Conservation (phyloP, 257 asterid species). For the Capsicum pubescens region DNA sequence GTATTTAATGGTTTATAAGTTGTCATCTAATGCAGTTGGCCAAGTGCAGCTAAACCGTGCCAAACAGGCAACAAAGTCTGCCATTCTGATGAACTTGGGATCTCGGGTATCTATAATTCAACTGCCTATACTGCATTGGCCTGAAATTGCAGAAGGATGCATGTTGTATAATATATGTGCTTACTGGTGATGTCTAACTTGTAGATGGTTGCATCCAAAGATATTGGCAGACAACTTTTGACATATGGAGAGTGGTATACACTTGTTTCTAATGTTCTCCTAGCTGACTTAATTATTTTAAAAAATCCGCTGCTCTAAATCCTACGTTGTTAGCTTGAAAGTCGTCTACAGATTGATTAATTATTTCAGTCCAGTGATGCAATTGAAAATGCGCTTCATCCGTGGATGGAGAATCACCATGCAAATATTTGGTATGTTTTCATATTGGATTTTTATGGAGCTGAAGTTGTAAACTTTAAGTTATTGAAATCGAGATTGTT, state of each 20-base stretch:
- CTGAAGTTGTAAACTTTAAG: no score
- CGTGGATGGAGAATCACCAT: no score
- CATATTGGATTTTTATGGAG: no score
- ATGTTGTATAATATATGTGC: not conserved
- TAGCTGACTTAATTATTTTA: not conserved
- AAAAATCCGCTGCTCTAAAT: not conserved
- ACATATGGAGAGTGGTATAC: slow-evolving; percentile 77
- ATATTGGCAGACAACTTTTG: slow-evolving; percentile 78
- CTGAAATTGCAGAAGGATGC: slow-evolving; percentile 11
- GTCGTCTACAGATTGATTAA: not conserved
- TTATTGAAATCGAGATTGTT: no score
- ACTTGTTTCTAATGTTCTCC: not conserved
- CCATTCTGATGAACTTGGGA: slow-evolving; percentile 96
- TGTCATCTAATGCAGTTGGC: slow-evolving; percentile 47
- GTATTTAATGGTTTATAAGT: no score
- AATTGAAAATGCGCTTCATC: no score
- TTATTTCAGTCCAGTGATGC: no score
- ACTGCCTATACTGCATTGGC: slow-evolving; percentile 22
- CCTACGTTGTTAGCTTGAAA: not conserved
- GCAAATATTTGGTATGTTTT: no score
- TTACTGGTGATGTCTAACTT: slow-evolving; percentile 27
- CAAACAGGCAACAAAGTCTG: slow-evolving; percentile 78
- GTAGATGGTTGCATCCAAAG: slow-evolving; percentile 84
- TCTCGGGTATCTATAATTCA: slow-evolving; percentile 67
- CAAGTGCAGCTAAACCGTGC: slow-evolving; percentile 78